Evolutionary conservation across 1,284 basidiomycete species (phyloP), one percentile per base, ranked within the genome.

Genomic region (Tremellales sp.): DNA sequence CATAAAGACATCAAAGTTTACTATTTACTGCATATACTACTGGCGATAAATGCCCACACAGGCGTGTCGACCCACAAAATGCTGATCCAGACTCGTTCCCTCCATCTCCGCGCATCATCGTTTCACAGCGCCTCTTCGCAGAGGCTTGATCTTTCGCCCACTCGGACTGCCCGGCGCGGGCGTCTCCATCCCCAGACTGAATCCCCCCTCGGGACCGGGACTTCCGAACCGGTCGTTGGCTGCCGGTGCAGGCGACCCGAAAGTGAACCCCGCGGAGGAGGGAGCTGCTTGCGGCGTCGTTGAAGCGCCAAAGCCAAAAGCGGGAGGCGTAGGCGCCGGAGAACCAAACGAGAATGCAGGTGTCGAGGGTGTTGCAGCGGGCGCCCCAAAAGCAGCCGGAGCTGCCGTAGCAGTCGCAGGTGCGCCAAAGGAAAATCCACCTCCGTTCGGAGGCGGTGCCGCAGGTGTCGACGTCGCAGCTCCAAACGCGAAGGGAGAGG

Each of bases 121-220:
- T 18, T 39, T 39, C 7, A 26, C 24, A 39, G 12, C 37, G 27
- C 21, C 49, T 19, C 54, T 48, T n/a, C 60, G 41, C 31, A 65
- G 43, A 22, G 56, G 53, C 53, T 62, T 65, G 51, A 65, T 64
- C 45, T 55, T 56, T 35, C 61, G 36, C 16, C 51, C 55, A 22
- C 60, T 52, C 3, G 61, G 59, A 45, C 53, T 54, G 9, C 51
- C 60, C 6, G 61, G 60, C 16, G 43, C 48, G 2, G 40, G 45
- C 12, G 40, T 39, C n/a, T 48, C 40, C 28, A 45, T 35, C 12
- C 60, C 60, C 18, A 62, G 27, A 42, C 54, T 58, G 52, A 62
- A 62, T 10, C 53, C 56, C 9, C 50, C 55, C 26, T 43, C 56
- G 10, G 58, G 58, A 13, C 45, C 55, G 3, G 60, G 57, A 35